These are phyloP conservation scores for Gelatoporia subvermispora DNA, from an alignment of 768 basidiomycete species.

Conservation along the genomic window DNA sequence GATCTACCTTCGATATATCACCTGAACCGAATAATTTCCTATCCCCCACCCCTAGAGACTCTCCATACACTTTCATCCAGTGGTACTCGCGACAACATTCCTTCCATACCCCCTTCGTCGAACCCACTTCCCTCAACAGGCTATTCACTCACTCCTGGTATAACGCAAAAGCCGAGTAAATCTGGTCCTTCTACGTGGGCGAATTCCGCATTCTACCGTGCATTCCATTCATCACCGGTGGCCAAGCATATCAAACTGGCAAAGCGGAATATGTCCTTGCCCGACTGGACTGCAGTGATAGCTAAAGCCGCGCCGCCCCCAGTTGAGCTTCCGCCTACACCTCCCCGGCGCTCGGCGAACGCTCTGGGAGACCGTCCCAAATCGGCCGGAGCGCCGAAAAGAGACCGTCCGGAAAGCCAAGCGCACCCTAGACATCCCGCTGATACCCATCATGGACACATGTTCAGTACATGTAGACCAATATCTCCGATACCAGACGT, in stretches of 20 bases:
- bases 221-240: not conserved
- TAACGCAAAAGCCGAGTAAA: conserved; percentile 6
- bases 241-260: no score
- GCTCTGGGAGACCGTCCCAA: no score
- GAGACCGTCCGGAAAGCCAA: no score
- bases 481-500: not conserved
- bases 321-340: no score
- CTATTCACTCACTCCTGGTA: conserved; percentile 1
- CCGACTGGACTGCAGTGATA: no score
- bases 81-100: not conserved
- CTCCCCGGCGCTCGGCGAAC: no score
- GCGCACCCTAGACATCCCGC: no score
- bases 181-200: conserved; percentile 12
- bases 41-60: not conserved
- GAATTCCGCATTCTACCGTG: conserved; percentile 8
- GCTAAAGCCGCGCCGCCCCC: no score
- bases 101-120: not conserved
- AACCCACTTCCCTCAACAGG: not conserved
- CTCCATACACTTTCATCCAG: not conserved
- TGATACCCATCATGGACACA: no score
- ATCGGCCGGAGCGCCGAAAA: no score
- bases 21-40: conserved; percentile 24
- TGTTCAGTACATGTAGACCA: no score
- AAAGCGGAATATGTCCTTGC: no score
- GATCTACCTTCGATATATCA: conserved; percentile 27